Evolutionary conservation across 768 basidiomycete genomes (phyloP).

Genomic region (Mycena maculata): DNA sequence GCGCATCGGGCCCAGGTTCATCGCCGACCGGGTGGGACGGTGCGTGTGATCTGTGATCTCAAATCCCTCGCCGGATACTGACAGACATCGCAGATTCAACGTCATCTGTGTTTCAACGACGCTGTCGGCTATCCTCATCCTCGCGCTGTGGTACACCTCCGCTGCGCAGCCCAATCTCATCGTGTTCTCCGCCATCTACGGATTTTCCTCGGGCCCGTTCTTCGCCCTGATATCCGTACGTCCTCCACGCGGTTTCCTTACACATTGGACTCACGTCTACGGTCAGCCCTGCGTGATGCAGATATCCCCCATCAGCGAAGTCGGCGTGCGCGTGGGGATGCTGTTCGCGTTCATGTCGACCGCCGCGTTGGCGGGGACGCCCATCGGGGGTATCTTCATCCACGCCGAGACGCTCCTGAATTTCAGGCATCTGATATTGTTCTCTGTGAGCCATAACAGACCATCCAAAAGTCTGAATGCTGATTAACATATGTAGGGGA

Average conservation of each 20-base stretch:
- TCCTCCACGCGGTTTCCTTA: neutral
- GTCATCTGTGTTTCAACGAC: slow-evolving; percentile 30
- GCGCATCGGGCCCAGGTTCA: slow-evolving; percentile 38
- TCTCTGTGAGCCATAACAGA: slow-evolving; percentile 32
- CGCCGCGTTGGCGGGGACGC: slow-evolving; percentile 41
- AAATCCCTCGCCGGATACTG: neutral
- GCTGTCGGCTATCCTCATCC: slow-evolving; percentile 36
- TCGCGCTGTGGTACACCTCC: slow-evolving; percentile 41
- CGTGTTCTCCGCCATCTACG: slow-evolving; percentile 40
- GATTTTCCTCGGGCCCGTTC: slow-evolving; percentile 41
- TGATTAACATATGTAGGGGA: neutral
- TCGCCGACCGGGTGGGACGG: slow-evolving; percentile 41
- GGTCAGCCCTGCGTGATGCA: slow-evolving; percentile 35
- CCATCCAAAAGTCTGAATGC: neutral
- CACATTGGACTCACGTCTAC: neutral
- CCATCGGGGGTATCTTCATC: slow-evolving; percentile 40
- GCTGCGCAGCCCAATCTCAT: slow-evolving; percentile 36
- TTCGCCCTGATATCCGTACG: slow-evolving; percentile 38
- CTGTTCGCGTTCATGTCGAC: slow-evolving; percentile 39
- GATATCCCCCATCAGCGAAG: slow-evolving; percentile 39
- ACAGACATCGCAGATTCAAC: slow-evolving; percentile 34
- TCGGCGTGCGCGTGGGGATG: slow-evolving; percentile 44
- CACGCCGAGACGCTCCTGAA: slow-evolving; percentile 26
- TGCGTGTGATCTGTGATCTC: slow-evolving; percentile 15
- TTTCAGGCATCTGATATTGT: slow-evolving; percentile 41